Base-by-base conservation (phyloP, 108 stramenopile species). In the Conticribra guillardii region DNA sequence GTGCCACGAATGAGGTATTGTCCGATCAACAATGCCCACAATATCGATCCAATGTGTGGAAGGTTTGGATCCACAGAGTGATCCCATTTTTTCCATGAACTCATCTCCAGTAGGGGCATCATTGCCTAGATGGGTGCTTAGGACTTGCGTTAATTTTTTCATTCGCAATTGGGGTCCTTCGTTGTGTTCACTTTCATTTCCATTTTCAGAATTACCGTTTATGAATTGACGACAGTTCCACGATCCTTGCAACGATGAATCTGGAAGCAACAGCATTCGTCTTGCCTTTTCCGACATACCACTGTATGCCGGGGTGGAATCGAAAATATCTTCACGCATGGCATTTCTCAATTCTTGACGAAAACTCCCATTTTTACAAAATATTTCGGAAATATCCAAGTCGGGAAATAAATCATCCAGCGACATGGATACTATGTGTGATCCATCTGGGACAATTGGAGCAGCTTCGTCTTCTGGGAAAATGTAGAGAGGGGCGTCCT, bases 1-100 rank as follows among this genome's bases (percentile, higher is more conserved):
- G 60, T 93, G 91, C 84, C 85, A 93, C 11, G 86, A 85, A 68
- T 93, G 86, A 24, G 82, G 60, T 27, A 89, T 85, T 45, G 44
- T 68, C 7, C 86, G 60, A 63, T 84, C 81, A 45, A 73, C 59
- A 27, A 89, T 73, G 4, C 89, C 89, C 22, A 87, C 82, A 56
- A 93, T 93, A 68, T 93, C 91, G 54, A 93, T 93, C 76, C 76
- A 93, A 76, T 93, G 91, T 18, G 76, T 87, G 14, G 84, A 76
- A 23, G 91, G 83, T 3, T 64, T 60, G 3, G 72, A 67, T 24
- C 91, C 87, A 61, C 89, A 93, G 11, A 91, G 52, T 2, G 57
- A 27, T 1, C 89, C 89, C 17, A 93, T 82, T 4, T 80, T 69
- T 9, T 73, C 46, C 70, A 90, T 69, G 47, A 93, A 78, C 32